Conservation (phyloP, 2,329 filamentous ascomycete species). For the Ceratocystis cubensis region DNA sequence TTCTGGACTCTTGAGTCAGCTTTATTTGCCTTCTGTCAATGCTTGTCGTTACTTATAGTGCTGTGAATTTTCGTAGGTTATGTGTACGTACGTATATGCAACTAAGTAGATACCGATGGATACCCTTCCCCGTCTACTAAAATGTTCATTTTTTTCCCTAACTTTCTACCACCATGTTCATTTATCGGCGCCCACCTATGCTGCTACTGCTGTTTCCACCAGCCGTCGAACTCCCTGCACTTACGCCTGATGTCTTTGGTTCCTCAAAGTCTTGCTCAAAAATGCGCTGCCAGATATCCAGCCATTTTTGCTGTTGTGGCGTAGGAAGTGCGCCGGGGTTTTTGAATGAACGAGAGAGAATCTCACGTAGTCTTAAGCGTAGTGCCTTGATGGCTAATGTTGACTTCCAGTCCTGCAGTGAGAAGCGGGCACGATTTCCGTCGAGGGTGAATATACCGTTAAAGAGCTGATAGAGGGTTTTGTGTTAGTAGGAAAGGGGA, state of each 20-base stretch:
- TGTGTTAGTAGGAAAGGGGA: conserved; percentile 1
- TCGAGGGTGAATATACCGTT: conserved; percentile 78
- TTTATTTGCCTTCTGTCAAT: neutral
- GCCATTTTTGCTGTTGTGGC: conserved; percentile 58
- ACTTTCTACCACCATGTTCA: neutral
- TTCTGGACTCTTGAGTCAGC: neutral
- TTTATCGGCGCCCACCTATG: neutral
- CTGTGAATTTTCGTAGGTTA: neutral
- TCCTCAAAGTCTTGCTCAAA: conserved; percentile 32
- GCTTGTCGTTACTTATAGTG: neutral
- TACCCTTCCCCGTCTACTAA: neutral
- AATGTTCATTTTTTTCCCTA: neutral
- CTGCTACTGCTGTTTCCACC: neutral
- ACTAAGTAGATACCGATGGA: neutral
- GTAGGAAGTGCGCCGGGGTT: conserved; percentile 50
- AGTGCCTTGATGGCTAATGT: conserved; percentile 81
- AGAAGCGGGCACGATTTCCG: conserved; percentile 73
- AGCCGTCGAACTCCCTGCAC: neutral
- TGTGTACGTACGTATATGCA: neutral
- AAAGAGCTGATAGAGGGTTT: conserved; percentile 48
- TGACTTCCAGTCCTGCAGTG: conserved; percentile 76
- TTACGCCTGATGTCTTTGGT: neutral
- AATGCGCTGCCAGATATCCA: conserved; percentile 60
- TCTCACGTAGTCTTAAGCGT: conserved; percentile 58
- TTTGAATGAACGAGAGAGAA: conserved; percentile 60